Evolutionary conservation across 495 filamentous ascomycete species (phyloP).

Genomic region (Darksidea phi): DNA sequence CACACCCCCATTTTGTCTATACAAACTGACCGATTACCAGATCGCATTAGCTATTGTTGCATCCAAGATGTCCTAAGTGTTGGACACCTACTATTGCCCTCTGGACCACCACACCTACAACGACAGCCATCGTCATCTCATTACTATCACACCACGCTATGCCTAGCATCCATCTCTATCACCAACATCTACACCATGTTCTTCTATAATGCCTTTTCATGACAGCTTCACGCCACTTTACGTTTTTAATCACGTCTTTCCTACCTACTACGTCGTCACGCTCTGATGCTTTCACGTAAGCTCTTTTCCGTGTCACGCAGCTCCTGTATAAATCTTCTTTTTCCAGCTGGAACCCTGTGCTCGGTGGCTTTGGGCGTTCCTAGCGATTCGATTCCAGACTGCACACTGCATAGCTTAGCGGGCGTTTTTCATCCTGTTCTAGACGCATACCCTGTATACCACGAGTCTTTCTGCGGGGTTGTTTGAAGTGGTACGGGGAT

Average conservation of each 20-base stretch:
- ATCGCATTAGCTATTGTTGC: conserved; percentile 31
- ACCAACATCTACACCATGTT: conserved; percentile 5
- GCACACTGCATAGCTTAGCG: conserved; percentile 19
- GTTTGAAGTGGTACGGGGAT: not conserved
- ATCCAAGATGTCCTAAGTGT: conserved; percentile 20
- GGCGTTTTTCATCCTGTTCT: conserved; percentile 14
- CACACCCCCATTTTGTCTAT: conserved; percentile 45
- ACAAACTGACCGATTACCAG: conserved; percentile 49
- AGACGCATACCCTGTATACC: not conserved
- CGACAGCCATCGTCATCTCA: not conserved
- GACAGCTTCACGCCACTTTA: conserved; percentile 11
- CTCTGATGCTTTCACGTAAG: not conserved
- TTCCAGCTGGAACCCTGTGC: not conserved
- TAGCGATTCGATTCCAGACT: conserved; percentile 4
- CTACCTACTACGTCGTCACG: conserved; percentile 9
- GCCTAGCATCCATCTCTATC: not conserved
- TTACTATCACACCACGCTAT: not conserved
- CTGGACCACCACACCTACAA: not conserved
- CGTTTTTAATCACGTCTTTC: conserved; percentile 25
- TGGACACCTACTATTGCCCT: not conserved
- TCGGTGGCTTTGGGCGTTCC: not conserved
- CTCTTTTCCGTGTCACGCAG: conserved; percentile 6
- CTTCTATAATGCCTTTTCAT: conserved; percentile 8
- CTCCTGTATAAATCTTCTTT: conserved; percentile 14
- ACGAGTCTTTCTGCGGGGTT: not conserved